Base-by-base conservation (phyloP, 441 rosid genomes). In the Kokia cookei region DNA sequence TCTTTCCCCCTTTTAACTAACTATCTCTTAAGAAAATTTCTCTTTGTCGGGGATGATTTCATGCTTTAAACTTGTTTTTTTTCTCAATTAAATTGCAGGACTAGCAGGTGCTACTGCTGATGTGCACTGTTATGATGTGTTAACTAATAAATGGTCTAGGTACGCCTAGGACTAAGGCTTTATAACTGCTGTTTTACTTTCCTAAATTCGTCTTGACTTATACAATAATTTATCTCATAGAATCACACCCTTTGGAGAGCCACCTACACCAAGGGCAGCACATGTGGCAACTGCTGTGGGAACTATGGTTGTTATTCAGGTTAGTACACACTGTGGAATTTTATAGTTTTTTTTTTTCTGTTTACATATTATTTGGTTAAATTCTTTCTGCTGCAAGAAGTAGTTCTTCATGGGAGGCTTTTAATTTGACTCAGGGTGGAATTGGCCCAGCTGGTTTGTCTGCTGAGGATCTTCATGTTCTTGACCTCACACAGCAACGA, bases 301-400 rank as follows among this genome's bases (percentile, higher is more conserved):
- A 71, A 96, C 98, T 48, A 93, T 96, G 99, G 99, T 96, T 15
- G 99, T 96, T 77, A 90, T 96, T 83, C 99, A 96, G 97, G 99
- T 90, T 69, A 60, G 87, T 59, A 47, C 61, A 45, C 45, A 59
- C 29, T 24, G 48, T 10, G 26, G 77, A 75, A 42, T 73, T 12
- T 45, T 47, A 10, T 47, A 1, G 35, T 12, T 12, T 24, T 42
- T 54, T 57, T 61, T 62, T 15, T 65, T 51, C 37, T 43, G 17
- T 62, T 63, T 37, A 51, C 26, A 68, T 22, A 75, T 19, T 45
- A 45, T 53, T 42, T 58, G 6, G 22, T 58, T 45, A 10, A 65
- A 32, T 50, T 54, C 48, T 65, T 74, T 7, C 63, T 14, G 10
- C 45, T 65, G 54, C 62, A 55, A 66, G 73, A 7, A 77, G 77